Conservation (phyloP, 2,329 filamentous ascomycete species). For the Fusarium acutatum region DNA sequence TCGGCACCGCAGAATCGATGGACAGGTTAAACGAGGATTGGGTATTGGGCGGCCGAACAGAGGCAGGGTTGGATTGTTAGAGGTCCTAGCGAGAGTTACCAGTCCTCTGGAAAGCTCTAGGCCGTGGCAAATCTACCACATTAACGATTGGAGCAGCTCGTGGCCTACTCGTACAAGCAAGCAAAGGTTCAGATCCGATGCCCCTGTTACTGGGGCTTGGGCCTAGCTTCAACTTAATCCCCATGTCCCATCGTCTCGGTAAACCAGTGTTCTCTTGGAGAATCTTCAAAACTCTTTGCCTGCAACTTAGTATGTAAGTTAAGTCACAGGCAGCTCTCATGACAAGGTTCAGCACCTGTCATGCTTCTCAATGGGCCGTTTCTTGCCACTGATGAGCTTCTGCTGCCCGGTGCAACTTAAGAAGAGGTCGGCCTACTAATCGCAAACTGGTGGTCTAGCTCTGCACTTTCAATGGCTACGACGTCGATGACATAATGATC, state of each 20-base stretch:
- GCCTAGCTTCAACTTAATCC: conserved; percentile 18
- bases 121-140: conserved; percentile 22
- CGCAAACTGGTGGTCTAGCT: neutral
- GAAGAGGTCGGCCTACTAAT: neutral
- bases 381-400: neutral
- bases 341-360: conserved; percentile 2
- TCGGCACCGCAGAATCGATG: neutral
- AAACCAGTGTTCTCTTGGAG: neutral
- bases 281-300: conserved; percentile 11
- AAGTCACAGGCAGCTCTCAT: neutral
- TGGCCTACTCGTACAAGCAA: conserved; percentile 6
- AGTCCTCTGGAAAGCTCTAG: conserved; percentile 34
- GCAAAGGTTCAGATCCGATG: conserved; percentile 18
- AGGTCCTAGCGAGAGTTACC: conserved; percentile 39
- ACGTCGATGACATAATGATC: neutral
- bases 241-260: conserved; percentile 1
- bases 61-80: conserved; percentile 14
- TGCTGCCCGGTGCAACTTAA: neutral
- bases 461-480: neutral
- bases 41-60: conserved; percentile 25
- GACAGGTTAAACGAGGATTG: neutral
- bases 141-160: conserved; percentile 14
- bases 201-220: conserved; percentile 19
- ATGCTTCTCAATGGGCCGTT: neutral
- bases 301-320: neutral